Evolutionary conservation across 306 rosid species (phyloP).

Genomic region (Mimosa pudica): DNA sequence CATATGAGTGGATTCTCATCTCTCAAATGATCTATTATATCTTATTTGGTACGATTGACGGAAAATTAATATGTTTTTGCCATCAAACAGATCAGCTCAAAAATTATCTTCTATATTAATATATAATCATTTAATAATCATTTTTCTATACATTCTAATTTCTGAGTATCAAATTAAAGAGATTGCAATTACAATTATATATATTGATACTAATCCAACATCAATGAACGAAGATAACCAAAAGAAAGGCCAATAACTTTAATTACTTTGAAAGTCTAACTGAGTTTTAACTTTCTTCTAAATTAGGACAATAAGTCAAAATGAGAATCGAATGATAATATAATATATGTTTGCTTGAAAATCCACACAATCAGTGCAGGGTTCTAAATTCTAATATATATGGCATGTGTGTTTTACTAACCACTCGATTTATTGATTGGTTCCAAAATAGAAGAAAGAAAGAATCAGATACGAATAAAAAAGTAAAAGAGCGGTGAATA

Average conservation of each 20-base stretch:
- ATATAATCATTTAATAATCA: not conserved
- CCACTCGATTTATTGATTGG: not conserved
- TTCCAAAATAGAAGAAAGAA: not conserved
- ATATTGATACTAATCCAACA: not conserved
- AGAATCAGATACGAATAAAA: not conserved
- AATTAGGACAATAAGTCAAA: not conserved
- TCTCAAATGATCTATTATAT: not conserved
- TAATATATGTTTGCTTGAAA: not conserved
- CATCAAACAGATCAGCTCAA: not conserved
- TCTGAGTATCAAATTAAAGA: not conserved
- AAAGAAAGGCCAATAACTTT: not conserved
- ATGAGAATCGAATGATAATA: not conserved
- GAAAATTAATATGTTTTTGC: not conserved
- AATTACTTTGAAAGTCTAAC: not conserved
- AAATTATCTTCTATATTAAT: not conserved
- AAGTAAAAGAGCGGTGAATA: not conserved
- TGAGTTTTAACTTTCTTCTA: not conserved
- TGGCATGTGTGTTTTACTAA: not conserved
- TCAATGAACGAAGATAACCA: not conserved
- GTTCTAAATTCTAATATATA: not conserved
- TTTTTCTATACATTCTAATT: not conserved
- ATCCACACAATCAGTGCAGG: not conserved
- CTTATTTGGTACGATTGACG: not conserved
- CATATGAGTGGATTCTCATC: no score
- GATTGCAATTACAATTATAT: not conserved